Conservation (phyloP, 2,329 filamentous ascomycete genomes). For the Alternaria metachromatica region DNA sequence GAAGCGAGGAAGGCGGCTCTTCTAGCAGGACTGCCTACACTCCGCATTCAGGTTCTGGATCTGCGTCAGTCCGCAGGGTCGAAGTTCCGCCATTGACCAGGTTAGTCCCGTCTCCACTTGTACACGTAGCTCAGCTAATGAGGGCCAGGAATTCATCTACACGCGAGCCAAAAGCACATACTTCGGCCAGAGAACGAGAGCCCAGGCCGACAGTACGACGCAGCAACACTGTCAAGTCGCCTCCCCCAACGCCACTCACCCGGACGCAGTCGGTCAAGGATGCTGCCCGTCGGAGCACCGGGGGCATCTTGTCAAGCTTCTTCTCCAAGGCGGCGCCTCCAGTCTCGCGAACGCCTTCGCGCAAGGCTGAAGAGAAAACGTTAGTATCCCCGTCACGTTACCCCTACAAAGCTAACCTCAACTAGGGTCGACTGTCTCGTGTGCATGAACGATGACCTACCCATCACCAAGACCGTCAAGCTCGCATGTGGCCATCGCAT, state of each 20-base stretch:
- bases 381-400: conserved; percentile 4
- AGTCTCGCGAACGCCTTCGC: conserved; percentile 28
- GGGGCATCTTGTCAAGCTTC: conserved; percentile 40
- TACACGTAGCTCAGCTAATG: conserved; percentile 22
- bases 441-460: conserved; percentile 72
- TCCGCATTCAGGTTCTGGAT: conserved; percentile 41
- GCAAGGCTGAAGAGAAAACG: conserved; percentile 34
- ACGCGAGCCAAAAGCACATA: conserved; percentile 39
- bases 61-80: conserved; percentile 37
- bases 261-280: conserved; percentile 37
- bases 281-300: conserved; percentile 38
- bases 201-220: conserved; percentile 40
- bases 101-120: conserved; percentile 22
- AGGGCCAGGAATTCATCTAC: conserved; percentile 36
- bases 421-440: conserved; percentile 72
- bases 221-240: conserved; percentile 37
- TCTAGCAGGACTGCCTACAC: conserved; percentile 45
- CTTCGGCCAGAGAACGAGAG: conserved; percentile 31
- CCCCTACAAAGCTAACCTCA: conserved; percentile 16
- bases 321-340: conserved; percentile 41
- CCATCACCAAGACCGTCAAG: conserved; percentile 68
- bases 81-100: conserved; percentile 42
- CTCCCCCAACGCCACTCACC: conserved; percentile 31
- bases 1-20: conserved; percentile 44
- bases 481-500: conserved; percentile 81